Evolutionary conservation across 768 basidiomycete species (phyloP), one percentile per base, ranked within the genome.

Genomic region (Calocera viscosa): DNA sequence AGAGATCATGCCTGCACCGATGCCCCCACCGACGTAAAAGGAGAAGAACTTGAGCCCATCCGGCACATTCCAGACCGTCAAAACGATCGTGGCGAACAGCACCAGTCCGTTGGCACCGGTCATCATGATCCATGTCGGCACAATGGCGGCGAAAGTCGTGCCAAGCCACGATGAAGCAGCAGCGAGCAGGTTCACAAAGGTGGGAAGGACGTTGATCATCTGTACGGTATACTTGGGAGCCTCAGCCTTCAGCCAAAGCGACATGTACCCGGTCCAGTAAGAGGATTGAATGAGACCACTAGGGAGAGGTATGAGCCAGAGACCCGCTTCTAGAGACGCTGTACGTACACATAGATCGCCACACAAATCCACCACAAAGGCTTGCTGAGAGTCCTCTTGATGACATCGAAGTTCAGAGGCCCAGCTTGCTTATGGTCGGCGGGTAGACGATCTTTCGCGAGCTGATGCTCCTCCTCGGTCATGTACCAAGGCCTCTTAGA

Each of bases 121-220:
- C 66, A 68, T 71, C 34, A 72, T 35, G 41, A 47, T 40, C 22
- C 47, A 35, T 1, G 71, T 32, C 34, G 64, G 49, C 1, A 71
- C 24, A 2, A 63, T 43, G 0, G 66, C 70, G 17, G 72, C 72
- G 30, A 73, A 47, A 16, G 72, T 71, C 12, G 72, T 72, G 0
- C 72, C 72, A 24, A 73, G 66, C 71, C 71, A 72, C 5, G 70
- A 71, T 1, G 70, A 67, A 12, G 71, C 28, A 1, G 73, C 73
- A 19, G 67, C 47, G 49, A 72, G 47, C 33, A 74, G 65, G 64
- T 72, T 70, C 67, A 74, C 67, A 63, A 73, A 72, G 1, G 73
- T 74, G 12, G 73, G 73, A 0, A 70, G 53, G 68, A 73, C 68
- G 66, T 72, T 74, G 67, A 72, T 67, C 14, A 72, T 63, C 40